Percentiles rank a stretch among this genome's conserved stretches.
These are phyloP conservation scores for Aureobasidium vineae DNA, from an alignment of 2,329 filamentous ascomycete genomes.

Conservation along the genomic window DNA sequence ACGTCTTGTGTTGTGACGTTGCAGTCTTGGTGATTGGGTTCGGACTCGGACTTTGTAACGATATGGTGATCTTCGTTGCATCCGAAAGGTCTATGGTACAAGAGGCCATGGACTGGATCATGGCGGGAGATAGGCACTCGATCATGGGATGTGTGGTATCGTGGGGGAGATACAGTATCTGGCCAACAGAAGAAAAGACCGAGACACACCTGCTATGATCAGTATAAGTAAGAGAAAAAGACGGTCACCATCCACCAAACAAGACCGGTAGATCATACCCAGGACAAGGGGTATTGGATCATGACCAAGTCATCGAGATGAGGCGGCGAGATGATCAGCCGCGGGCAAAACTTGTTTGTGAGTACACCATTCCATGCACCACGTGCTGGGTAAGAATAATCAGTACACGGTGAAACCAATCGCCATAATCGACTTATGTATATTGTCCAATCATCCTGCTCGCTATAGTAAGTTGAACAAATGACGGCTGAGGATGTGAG, in stretches of 20 bases:
- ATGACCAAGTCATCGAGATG: not conserved
- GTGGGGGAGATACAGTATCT: not conserved
- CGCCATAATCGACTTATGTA: not conserved
- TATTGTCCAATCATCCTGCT: not conserved
- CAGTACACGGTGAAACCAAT: not conserved
- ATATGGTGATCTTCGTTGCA: not conserved
- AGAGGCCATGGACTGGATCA: not conserved
- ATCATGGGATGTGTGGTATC: not conserved
- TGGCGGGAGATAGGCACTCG: not conserved
- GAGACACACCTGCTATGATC: not conserved
- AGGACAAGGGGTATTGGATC: not conserved
- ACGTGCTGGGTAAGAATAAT: slow-evolving; percentile 1
- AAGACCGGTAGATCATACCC: not conserved
- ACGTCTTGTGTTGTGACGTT: not conserved
- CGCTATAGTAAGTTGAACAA: not conserved
- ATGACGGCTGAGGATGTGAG: not conserved
- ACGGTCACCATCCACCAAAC: not conserved
- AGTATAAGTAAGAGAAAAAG: not conserved
- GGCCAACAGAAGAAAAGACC: not conserved
- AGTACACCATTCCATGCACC: not conserved
- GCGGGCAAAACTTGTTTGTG: slow-evolving; percentile 1
- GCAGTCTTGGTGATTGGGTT: not conserved
- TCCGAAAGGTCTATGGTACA: not conserved
- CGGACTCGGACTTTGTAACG: not conserved
- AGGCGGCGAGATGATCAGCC: not conserved